Evolutionary conservation across 192 early-diverging fungal species (phyloP), one percentile per base, ranked within the genome.

Genomic region (Mortierella antarctica): DNA sequence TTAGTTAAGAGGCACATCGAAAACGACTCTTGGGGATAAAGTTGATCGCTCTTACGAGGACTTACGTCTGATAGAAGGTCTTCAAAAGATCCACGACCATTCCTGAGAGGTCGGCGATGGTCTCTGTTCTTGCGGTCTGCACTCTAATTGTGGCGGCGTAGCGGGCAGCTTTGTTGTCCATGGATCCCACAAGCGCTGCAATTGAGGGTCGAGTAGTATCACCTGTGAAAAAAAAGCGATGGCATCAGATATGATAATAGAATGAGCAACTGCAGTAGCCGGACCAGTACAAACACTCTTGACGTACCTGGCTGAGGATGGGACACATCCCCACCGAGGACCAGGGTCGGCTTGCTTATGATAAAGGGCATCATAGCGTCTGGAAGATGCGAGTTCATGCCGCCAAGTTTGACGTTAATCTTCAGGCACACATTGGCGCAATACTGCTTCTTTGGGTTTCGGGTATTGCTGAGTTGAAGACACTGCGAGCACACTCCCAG

Each of bases 351-450:
- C 13, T 83, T 70, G 58, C 86, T 60, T 21, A 85, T 82, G 48
- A 93, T 72, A 74, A 96, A 91, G 5, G 89, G 86, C 18, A 93
- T 79, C 60, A 91, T 84, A 8, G 70, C 51, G 15, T 73, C 80
- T 0, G 53, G 70, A 42, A 97, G 83, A 60, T 83, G 85, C 31
- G 89, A 87, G 87, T 97, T 97, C 75, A 89, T 90, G 47, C 96
- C 96, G 61, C 96, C 95, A 6, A 99, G 85, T 87, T 99, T 97
- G 46, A 92, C 89, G 83, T 99, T 99, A 60, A 98, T 90, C 87
- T 99, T 99, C 47, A 99, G 83, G 53, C 90, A 94, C 31, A 99
- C 91, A 61, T 98, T 99, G 8, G 95, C 94, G 65, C 93, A 95
- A 83, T 96, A 96, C 83, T 96, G 93, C 46, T 89, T 71, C 76